A percentile compares a stretch with the other conserved stretches of the same genome.
phyloP scores from a whole-genome alignment of 768 basidiomycete species.

The Clathrus columnatus region DNA sequence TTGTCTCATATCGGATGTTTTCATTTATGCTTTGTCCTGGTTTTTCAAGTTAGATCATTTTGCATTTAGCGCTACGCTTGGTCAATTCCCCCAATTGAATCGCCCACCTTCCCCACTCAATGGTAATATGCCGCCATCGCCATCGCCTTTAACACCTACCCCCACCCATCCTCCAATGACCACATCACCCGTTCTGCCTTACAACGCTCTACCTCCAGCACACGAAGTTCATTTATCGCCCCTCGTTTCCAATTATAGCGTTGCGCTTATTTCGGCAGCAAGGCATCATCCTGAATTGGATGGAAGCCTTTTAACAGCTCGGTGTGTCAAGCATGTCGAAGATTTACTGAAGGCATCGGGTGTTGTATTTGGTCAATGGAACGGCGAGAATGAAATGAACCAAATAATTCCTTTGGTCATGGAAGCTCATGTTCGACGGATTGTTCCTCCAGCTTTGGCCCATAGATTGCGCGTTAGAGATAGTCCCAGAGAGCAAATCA shows the following conservation, averaged over 20 bases:
- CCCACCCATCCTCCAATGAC: neutral
- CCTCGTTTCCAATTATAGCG: constrained; percentile 21
- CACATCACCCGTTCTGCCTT: neutral
- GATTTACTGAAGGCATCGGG: constrained; percentile 60
- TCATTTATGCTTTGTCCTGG: neutral
- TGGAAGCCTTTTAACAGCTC: constrained; percentile 54
- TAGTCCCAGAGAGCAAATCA: constrained; percentile 60
- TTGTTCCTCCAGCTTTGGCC: constrained; percentile 63
- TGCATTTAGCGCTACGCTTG: constrained; percentile 56
- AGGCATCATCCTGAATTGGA: constrained; percentile 66
- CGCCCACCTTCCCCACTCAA: constrained; percentile 23
- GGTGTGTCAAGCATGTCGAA: constrained; percentile 53
- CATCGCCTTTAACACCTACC: neutral
- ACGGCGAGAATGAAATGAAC: neutral
- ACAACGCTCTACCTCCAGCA: constrained; percentile 16
- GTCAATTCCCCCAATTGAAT: constrained; percentile 21
- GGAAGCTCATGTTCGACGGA: constrained; percentile 66
- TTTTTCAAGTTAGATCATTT: constrained; percentile 63
- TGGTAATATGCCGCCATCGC: neutral
- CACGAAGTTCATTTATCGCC: constrained; percentile 17
- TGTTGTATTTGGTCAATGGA: constrained; percentile 33
- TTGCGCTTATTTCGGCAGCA: constrained; percentile 52
- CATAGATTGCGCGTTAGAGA: constrained; percentile 67
- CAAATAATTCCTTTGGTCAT: constrained; percentile 33
- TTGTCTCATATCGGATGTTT: neutral